phyloP scores from a whole-genome alignment of 2,329 filamentous ascomycete genomes.

The Zelopaecilomyces penicillatus region DNA sequence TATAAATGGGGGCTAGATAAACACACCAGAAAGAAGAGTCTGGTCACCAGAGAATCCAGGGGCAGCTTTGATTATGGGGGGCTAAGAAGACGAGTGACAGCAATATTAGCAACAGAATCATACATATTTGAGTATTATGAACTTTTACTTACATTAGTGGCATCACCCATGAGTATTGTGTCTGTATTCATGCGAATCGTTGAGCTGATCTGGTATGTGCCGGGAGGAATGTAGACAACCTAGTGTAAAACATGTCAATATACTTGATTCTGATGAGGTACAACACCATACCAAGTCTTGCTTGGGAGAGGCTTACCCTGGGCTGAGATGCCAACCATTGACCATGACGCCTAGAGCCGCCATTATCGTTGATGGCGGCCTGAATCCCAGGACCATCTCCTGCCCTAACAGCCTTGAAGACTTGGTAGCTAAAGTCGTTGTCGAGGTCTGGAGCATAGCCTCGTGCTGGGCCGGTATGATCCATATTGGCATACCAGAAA shows the following conservation, averaged over 20 bases:
- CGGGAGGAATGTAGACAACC: slow-evolving; percentile 34
- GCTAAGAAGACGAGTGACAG: slow-evolving; percentile 14
- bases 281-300: not conserved
- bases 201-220: slow-evolving; percentile 30
- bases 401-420: slow-evolving; percentile 29
- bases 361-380: slow-evolving; percentile 29
- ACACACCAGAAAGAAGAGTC: slow-evolving; percentile 25
- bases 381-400: slow-evolving; percentile 31
- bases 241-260: not conserved
- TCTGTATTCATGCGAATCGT: slow-evolving; percentile 36
- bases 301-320: slow-evolving; percentile 18
- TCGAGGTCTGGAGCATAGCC: slow-evolving; percentile 34
- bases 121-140: too few relatives aligned
- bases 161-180: slow-evolving; percentile 38
- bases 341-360: slow-evolving; percentile 23
- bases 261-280: not conserved
- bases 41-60: slow-evolving; percentile 23
- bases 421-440: slow-evolving; percentile 26
- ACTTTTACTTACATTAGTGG: slow-evolving; percentile 21
- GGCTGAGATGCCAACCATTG: slow-evolving; percentile 35
- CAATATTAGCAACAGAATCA: not conserved
- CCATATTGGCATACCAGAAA: slow-evolving; percentile 36
- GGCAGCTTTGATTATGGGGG: slow-evolving; percentile 33
- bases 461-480: slow-evolving; percentile 27
- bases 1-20: not conserved